Evolutionary conservation across 176 grass and related monocot species (phyloP).

Genomic region (Saccharum officinarum): DNA sequence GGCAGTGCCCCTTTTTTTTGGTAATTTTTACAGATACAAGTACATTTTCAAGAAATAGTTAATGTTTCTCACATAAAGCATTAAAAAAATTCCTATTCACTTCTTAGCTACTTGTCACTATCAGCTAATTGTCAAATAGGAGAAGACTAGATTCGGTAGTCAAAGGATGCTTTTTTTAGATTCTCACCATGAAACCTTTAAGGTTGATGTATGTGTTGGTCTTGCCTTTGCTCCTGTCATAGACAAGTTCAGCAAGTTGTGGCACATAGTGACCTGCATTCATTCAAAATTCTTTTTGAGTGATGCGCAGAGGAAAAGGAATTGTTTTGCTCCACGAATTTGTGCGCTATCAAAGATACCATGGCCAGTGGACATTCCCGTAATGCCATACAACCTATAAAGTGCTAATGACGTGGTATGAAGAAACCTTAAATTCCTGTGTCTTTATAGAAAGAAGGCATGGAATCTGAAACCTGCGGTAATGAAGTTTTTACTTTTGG

Average conservation of each 20-base stretch:
- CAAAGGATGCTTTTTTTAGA: constrained; percentile 4
- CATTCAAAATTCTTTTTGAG: constrained; percentile 9
- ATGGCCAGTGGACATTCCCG: not conserved
- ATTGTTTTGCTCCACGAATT: not conserved
- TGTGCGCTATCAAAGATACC: not conserved
- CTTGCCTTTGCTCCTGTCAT: constrained; percentile 64
- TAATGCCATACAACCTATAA: not conserved
- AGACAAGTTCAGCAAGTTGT: constrained; percentile 81
- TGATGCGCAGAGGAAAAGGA: constrained; percentile 13
- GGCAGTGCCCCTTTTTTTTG: not conserved
- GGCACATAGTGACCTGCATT: constrained; percentile 85
- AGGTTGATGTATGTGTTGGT: constrained; percentile 61
- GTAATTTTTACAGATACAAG: not conserved
- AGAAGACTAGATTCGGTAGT: constrained; percentile 1
- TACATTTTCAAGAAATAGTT: not conserved
- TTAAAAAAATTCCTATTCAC: not conserved
- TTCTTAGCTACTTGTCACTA: not conserved
- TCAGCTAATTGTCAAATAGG: constrained; percentile 3
- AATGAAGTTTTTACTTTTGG: not conserved
- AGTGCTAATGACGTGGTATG: not conserved
- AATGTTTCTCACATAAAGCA: not conserved
- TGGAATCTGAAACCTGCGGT: not conserved
- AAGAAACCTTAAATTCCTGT: not conserved
- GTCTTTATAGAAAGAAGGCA: not conserved
- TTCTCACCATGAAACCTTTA: constrained; percentile 89